Base-by-base conservation (phyloP, 768 basidiomycete genomes). In the Phlebiopsis gigantea region DNA sequence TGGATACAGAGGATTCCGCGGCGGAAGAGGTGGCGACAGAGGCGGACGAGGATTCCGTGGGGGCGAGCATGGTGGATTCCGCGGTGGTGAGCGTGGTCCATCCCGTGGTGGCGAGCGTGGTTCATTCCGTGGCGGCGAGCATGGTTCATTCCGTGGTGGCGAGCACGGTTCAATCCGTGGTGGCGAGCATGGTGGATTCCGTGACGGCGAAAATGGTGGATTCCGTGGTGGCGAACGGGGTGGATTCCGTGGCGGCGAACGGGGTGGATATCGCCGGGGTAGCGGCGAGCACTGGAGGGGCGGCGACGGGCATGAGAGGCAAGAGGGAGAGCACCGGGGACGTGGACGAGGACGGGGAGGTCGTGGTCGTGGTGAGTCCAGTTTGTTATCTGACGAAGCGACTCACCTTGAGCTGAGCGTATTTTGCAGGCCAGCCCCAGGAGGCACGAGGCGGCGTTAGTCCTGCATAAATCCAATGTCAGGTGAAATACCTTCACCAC, bases 281-380 rank as follows among this genome's bases (percentile, higher is more conserved):
- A 61, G 66, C 15, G 64, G 17, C 17, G 12, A 17, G 34, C 34
- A 59, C 41, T 63, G 60, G 17, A 61, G 61, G 25, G 43, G 63
- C 8, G 67, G 68, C 12, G 71, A 71, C 12, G 69, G 71, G 66
- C 61, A 68, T 31, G 64, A 64, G 22, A 65, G 66, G 15, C 26
- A 29, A 21, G 61, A 63, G 28, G 63, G 65, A 24, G 62, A 69
- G 55, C 42, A 55, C 50, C 58, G 64, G 2, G 68, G 68, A 6
- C 64, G 70, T 48, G 62, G 70, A 8, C 59, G 72, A 29, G 66
- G 69, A 2, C 65, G 71, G 39, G 69, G 69, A 29, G 66, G 69
- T 4, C 65, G 71, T 42, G 69, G 69, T 8, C 66, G 71, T 39
- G 69, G 69, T 65, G 56, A 56, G 64, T 25, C n/a, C n/a, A n/a